Base-by-base conservation (phyloP, 331 rosid species). In the Rhamnella rubrinervis region DNA sequence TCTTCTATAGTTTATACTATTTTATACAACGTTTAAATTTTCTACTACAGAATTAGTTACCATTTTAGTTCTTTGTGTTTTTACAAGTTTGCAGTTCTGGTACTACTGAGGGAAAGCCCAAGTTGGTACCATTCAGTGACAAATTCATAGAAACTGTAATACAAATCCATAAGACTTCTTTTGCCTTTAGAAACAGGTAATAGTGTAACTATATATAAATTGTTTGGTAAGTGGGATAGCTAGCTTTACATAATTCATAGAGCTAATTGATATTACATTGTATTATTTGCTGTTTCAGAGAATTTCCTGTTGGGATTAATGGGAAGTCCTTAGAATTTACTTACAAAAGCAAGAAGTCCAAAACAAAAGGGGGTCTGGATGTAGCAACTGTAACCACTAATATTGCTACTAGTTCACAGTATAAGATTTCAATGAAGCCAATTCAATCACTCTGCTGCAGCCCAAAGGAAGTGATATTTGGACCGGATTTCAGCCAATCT, bases 371-470 rank as follows among this genome's bases (percentile, higher is more conserved):
- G 15, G 96, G 97, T 39, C 74, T 91, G 18, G 71, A 74, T 1
- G 88, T 85, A 8, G 98, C 92, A 69, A 91, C 97, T 31, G 98
- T 97, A 4, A 91, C 97, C 9, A 83, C 97, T 10, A 85, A 91
- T n/a, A 78, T 91, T 25, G 88, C 64, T 73, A 78, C 92, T 11
- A 64, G 79, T 59, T 46, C 82, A 0, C 71, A 68, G 19, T 90
- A 56, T 80, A 85, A 80, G 20, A 31, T 2, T 6, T 17, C 77
- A 6, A 90, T 88, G 97, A 60, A 71, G 62, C 67, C 85, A 19
- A 70, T 89, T 51, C 85, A 78, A 28, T 81, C 92, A 9, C 82
- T 58, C 12, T 71, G 85, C 56, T 81, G 91, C 75, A 91, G 98
- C 82, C 98, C 97, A 0, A 88, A 85, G 46, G 96, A 83, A 50